Evolutionary conservation across 1,139 yeast genomes (phyloP).

Genomic region (Candida labiduridarum): DNA sequence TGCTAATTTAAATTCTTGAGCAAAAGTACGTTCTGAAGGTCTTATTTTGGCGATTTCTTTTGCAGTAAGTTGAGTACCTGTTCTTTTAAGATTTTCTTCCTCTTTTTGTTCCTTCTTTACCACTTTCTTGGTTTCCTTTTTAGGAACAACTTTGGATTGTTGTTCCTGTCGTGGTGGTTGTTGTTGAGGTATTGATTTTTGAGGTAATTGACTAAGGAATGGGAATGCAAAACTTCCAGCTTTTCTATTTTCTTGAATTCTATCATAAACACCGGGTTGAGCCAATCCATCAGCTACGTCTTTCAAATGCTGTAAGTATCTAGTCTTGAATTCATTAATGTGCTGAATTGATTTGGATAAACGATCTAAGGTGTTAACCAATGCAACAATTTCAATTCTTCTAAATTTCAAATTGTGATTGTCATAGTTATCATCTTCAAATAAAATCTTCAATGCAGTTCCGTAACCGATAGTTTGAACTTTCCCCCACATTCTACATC

Average conservation of each 20-base stretch:
- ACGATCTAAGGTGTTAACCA: slow-evolving; percentile 89
- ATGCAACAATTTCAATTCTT: slow-evolving; percentile 85
- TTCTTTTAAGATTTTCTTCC: slow-evolving; percentile 4
- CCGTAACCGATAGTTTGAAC: slow-evolving; percentile 97
- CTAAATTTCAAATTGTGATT: slow-evolving; percentile 53
- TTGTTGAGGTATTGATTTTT: slow-evolving; percentile 1
- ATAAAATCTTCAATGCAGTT: slow-evolving; percentile 86
- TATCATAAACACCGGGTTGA: slow-evolving; percentile 47
- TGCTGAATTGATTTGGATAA: slow-evolving; percentile 82
- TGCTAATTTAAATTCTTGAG: slow-evolving; percentile 56
- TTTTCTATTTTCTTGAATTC: slow-evolving; percentile 21
- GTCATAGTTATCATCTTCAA: slow-evolving; percentile 64
- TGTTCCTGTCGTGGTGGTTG: slow-evolving; percentile 12
- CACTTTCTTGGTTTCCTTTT: not conserved
- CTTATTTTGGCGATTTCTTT: slow-evolving; percentile 11
- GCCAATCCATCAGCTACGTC: slow-evolving; percentile 44
- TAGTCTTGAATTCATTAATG: slow-evolving; percentile 65
- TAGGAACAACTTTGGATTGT: not conserved
- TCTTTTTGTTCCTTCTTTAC: slow-evolving; percentile 1
- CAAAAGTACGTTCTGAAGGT: slow-evolving; percentile 25
- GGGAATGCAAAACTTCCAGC: slow-evolving; percentile 44
- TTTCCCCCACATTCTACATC: slow-evolving; percentile 98
- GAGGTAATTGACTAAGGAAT: slow-evolving; percentile 24
- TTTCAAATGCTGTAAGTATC: slow-evolving; percentile 49
- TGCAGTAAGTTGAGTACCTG: slow-evolving; percentile 8